phyloP scores from a whole-genome alignment of 2,329 filamentous ascomycete species.

The Ascosphaera acerosa region DNA sequence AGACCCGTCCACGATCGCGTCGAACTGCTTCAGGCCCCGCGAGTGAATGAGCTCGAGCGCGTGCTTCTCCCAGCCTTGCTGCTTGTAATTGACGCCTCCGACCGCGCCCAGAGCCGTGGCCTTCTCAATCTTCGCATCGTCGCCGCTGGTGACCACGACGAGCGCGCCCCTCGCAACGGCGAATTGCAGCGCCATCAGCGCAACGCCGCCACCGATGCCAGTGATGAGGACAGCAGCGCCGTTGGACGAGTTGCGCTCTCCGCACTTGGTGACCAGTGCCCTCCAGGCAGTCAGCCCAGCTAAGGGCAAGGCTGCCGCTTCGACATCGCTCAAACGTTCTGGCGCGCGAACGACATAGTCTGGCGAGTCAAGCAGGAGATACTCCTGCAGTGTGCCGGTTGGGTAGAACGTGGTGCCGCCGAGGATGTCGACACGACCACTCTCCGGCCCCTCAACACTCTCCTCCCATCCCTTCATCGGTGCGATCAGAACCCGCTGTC shows the following conservation, averaged over 20 bases:
- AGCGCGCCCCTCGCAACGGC: conserved; percentile 46
- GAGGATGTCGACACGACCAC: conserved; percentile 15
- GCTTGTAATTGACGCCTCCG: conserved; percentile 64
- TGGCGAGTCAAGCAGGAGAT: conserved; percentile 37
- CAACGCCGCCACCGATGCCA: conserved; percentile 81
- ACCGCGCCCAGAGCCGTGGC: conserved; percentile 46
- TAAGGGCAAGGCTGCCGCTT: conserved; percentile 65
- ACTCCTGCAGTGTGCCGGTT: conserved; percentile 50
- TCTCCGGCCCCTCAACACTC: conserved; percentile 47
- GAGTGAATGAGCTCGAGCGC: conserved; percentile 30
- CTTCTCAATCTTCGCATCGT: conserved; percentile 46
- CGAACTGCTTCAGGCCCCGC: conserved; percentile 39
- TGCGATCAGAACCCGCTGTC: conserved; percentile 50
- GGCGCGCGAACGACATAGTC: conserved; percentile 53
- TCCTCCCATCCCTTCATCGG: conserved; percentile 56
- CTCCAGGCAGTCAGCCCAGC: conserved; percentile 77
- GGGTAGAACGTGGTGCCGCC: conserved; percentile 36
- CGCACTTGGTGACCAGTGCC: conserved; percentile 55
- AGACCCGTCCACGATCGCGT: conserved; percentile 75
- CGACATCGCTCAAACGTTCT: conserved; percentile 39
- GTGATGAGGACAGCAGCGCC: conserved; percentile 64
- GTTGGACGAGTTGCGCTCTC: conserved; percentile 23
- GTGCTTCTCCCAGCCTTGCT: conserved; percentile 57
- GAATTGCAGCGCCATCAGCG: conserved; percentile 58
- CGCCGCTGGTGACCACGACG: conserved; percentile 61